Conservation (phyloP, 1,139 yeast species). For the Pichia inconspicua region DNA sequence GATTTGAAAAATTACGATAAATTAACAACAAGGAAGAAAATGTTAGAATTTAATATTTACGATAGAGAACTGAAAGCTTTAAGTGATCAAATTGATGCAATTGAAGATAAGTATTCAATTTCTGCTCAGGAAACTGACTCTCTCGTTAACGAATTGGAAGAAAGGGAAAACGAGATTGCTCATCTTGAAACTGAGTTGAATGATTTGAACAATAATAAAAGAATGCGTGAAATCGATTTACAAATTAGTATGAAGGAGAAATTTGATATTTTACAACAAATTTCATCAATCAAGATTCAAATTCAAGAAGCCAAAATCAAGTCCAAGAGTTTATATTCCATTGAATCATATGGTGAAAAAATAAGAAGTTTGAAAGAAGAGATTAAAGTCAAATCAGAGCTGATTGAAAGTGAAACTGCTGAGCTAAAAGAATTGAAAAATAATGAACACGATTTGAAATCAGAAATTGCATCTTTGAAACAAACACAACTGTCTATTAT, state of each 20-base stretch:
- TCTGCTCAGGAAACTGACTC: constrained; percentile 40
- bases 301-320: constrained; percentile 23
- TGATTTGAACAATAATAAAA: constrained; percentile 36
- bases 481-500: constrained; percentile 57
- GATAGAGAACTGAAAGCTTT: constrained; percentile 68
- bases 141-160: constrained; percentile 39
- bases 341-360: constrained; percentile 3
- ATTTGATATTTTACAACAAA: constrained; percentile 35
- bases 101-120: constrained; percentile 53
- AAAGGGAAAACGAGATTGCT: constrained; percentile 40
- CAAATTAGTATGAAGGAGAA: constrained; percentile 41
- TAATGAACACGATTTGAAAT: constrained; percentile 32
- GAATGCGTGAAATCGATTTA: constrained; percentile 44
- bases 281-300: constrained; percentile 25
- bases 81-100: constrained; percentile 49
- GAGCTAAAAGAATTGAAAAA: constrained; percentile 39
- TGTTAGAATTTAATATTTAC: constrained; percentile 66
- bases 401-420: constrained; percentile 37
- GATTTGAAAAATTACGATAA: constrained; percentile 66
- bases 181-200: constrained; percentile 41
- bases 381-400: constrained; percentile 26
- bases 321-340: constrained; percentile 1
- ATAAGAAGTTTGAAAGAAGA: constrained; percentile 8
- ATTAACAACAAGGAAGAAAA: constrained; percentile 60
- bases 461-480: constrained; percentile 36